These are phyloP conservation scores for Globisporangium paddicum DNA, from an alignment of 352 stramenopile species.

Conservation along the genomic window DNA sequence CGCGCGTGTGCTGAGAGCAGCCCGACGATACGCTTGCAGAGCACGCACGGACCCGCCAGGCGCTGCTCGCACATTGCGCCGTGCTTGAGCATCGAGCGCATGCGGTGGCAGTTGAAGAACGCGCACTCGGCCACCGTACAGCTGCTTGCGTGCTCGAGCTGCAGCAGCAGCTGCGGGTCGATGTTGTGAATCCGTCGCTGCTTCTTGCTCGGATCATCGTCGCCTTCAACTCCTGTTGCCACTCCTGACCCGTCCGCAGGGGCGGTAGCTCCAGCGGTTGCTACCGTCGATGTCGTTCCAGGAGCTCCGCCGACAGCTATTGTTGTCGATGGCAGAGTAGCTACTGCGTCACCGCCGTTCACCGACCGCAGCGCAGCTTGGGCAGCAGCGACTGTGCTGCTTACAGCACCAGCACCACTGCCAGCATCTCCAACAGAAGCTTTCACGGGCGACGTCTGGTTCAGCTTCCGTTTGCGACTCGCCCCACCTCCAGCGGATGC, in stretches of 20 bases:
- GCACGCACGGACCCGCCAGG: slow-evolving; percentile 69
- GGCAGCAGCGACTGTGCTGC: slow-evolving; percentile 1
- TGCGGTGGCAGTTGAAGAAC: slow-evolving; percentile 85
- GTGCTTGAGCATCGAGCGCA: slow-evolving; percentile 89
- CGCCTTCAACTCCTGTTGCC: slow-evolving; percentile 5
- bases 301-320: not conserved
- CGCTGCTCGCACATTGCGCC: slow-evolving; percentile 81
- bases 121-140: slow-evolving; percentile 66
- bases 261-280: not conserved
- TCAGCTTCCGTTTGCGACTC: slow-evolving; percentile 71
- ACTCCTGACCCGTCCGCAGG: not conserved
- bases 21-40: slow-evolving; percentile 85
- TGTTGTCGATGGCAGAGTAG: not conserved
- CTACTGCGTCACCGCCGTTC: not conserved
- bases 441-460: slow-evolving; percentile 31
- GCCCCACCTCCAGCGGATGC: slow-evolving; percentile 12
- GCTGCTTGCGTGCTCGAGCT: slow-evolving; percentile 80
- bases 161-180: slow-evolving; percentile 79
- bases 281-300: not conserved
- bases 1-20: slow-evolving; percentile 77
- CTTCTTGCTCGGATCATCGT: slow-evolving; percentile 91
- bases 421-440: not conserved
- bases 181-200: slow-evolving; percentile 85
- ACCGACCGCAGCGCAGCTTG: not conserved
- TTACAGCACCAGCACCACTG: slow-evolving; percentile 4